Evolutionary conservation across 2,329 filamentous ascomycete species (phyloP).

Genomic region (Fusarium temperatum): DNA sequence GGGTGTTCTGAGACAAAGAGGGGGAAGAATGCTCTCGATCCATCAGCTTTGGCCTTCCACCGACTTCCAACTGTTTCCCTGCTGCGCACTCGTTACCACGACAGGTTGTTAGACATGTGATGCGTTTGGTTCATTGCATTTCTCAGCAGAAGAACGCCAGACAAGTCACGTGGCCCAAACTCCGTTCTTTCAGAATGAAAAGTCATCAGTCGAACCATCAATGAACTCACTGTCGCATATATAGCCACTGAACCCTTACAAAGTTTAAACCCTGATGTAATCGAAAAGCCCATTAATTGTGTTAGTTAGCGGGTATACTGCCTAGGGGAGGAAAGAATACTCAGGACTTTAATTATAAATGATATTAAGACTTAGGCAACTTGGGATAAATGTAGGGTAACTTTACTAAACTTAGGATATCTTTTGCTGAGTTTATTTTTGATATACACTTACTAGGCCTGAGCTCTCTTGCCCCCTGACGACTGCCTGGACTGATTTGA

Average conservation of each 20-base stretch:
- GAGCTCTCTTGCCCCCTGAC: too few species aligned
- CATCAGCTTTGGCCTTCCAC: rapidly evolving
- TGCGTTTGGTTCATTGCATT: too few species aligned
- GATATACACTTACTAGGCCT: rapidly evolving
- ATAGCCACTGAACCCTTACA: not conserved
- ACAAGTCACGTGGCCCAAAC: rapidly evolving
- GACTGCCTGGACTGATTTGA: too few species aligned
- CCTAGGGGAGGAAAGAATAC: too few species aligned
- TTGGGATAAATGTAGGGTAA: too few species aligned
- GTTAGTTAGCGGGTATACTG: too few species aligned
- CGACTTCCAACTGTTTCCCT: not conserved
- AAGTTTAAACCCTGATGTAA: not conserved
- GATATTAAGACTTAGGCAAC: rapidly evolving
- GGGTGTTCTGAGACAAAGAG: not conserved
- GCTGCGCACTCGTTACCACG: rapidly evolving
- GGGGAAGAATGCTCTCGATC: rapidly evolving
- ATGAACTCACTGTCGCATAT: not conserved
- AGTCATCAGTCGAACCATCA: too few species aligned
- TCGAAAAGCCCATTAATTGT: not conserved
- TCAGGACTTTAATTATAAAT: too few species aligned
- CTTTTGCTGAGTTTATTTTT: too few species aligned
- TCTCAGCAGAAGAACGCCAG: rapidly evolving
- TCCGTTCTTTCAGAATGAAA: too few species aligned
- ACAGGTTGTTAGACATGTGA: not conserved
- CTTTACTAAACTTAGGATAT: too few species aligned